These are phyloP conservation scores for Penicillium flavigenum DNA, from an alignment of 495 filamentous ascomycete genomes.

Conservation along the genomic window DNA sequence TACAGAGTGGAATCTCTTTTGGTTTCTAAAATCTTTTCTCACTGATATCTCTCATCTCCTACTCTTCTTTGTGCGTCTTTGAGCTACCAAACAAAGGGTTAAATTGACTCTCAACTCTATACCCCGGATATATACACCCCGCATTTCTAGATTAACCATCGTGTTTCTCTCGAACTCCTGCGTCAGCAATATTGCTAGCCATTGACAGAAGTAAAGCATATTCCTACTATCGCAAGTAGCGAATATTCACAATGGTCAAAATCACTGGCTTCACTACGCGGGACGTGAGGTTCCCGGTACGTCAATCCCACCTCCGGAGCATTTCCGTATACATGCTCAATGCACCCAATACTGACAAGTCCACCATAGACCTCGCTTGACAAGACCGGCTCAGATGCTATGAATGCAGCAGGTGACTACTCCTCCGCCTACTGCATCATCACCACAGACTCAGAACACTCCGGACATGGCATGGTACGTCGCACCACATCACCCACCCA, in stretches of 20 bases:
- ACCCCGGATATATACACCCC: conserved; percentile 9
- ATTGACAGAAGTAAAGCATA: neutral
- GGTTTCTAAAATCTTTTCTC: conserved; percentile 6
- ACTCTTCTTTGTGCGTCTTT: neutral
- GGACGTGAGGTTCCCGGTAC: conserved; percentile 86
- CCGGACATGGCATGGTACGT: conserved; percentile 84
- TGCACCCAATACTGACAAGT: conserved; percentile 1
- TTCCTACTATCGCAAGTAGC: neutral
- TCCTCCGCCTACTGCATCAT: conserved; percentile 91
- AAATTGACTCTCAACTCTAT: neutral
- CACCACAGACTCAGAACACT: conserved; percentile 68
- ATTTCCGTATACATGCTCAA: neutral
- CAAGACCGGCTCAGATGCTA: conserved; percentile 94
- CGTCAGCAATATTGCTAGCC: neutral
- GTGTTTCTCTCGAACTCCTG: conserved; percentile 5
- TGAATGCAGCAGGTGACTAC: conserved; percentile 95
- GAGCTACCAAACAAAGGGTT: neutral
- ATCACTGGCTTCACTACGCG: conserved; percentile 78
- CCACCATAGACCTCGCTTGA: conserved; percentile 73
- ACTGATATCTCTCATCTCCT: conserved; percentile 7
- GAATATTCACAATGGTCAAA: conserved; percentile 57
- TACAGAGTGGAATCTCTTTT: conserved; percentile 22
- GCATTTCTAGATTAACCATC: conserved; percentile 6
- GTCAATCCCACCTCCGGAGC: conserved; percentile 16
- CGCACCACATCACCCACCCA: neutral